Evolutionary conservation across 257 asterid genomes (phyloP).

Genomic region (Solanum gracilifrons): DNA sequence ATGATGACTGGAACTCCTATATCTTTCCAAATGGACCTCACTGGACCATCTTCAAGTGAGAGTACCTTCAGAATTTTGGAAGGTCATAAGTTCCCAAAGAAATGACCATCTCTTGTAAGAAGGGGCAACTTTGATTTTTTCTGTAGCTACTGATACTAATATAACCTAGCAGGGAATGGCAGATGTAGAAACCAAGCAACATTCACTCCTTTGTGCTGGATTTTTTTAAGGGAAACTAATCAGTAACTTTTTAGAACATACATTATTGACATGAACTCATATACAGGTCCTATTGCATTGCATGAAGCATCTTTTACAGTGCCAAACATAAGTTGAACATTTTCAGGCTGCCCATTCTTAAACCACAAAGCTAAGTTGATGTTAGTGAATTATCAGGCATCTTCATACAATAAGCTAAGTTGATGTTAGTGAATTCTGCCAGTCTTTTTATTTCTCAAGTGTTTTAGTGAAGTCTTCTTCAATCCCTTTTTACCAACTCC

Average conservation of each 20-base stretch:
- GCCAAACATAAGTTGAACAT: background rate
- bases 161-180: background rate
- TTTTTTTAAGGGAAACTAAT: background rate
- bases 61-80: conserved; percentile 41
- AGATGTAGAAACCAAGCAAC: background rate
- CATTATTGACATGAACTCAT: background rate
- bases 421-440: background rate
- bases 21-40: conserved; percentile 49
- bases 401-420: background rate
- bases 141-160: background rate
- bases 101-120: background rate
- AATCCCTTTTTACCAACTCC: background rate
- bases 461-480: background rate
- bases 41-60: conserved; percentile 69
- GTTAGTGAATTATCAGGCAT: background rate
- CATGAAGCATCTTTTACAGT: background rate
- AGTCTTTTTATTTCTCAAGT: background rate
- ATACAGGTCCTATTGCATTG: background rate
- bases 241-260: background rate
- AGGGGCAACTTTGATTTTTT: background rate
- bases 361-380: background rate
- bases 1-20: conserved; percentile 37
- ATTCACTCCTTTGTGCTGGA: background rate
- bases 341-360: background rate
- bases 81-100: background rate